Evolutionary conservation across 139 green algal genomes (phyloP).

Genomic region (Closterium sp.): DNA sequence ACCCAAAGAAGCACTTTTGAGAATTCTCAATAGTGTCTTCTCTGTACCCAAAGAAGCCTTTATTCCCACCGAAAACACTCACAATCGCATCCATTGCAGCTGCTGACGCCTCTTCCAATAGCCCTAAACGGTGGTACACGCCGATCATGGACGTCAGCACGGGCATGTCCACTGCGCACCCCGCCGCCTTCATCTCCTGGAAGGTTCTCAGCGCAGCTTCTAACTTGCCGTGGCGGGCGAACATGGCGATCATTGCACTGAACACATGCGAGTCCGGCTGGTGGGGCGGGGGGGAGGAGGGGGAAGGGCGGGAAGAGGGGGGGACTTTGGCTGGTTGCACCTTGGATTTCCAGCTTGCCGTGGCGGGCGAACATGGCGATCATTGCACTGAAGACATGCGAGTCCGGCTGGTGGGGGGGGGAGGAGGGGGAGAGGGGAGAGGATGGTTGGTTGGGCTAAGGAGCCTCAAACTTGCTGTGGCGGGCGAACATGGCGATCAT

Average conservation of each 20-base stretch:
- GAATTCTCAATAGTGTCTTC: no score
- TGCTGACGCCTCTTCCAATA: background rate
- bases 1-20: no score
- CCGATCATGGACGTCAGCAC: conserved; percentile 4
- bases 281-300: no score
- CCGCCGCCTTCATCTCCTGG: background rate
- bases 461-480: background rate
- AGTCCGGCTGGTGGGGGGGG: background rate
- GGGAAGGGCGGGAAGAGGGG: no score
- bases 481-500: background rate
- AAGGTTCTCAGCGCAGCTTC: background rate
- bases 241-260: background rate
- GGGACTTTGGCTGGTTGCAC: no score
- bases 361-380: background rate
- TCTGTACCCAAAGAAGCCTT: no score
- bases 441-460: background rate
- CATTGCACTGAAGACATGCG: background rate
- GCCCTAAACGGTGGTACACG: background rate
- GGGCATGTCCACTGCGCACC: background rate
- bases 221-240: background rate
- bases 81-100: background rate
- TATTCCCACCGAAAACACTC: no score
- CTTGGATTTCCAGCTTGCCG: background rate
- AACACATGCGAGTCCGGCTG: no score
- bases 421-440: no score